These are phyloP conservation scores for Solanum hybrid DNA, from an alignment of 305 asterid species.

Conservation along the genomic window DNA sequence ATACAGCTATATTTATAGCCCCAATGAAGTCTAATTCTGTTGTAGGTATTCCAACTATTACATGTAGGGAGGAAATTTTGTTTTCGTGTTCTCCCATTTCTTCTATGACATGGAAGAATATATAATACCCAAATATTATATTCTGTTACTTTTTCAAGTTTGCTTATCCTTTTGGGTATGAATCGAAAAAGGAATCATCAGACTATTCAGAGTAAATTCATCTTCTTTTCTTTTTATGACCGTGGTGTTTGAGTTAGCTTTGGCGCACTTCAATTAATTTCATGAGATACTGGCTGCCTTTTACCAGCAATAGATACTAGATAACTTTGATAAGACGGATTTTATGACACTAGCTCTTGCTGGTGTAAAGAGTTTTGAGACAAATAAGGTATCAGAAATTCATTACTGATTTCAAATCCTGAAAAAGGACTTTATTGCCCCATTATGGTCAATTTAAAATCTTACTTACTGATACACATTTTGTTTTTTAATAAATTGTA, in stretches of 20 bases:
- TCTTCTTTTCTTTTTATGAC: not conserved
- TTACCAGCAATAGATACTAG: not conserved
- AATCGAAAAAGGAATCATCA: not conserved
- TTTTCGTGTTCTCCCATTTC: not conserved
- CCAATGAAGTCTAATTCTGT: not conserved
- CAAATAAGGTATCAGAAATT: not conserved
- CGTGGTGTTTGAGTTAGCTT: not conserved
- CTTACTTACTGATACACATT: no score
- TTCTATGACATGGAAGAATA: not conserved
- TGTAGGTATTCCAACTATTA: not conserved
- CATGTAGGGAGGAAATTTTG: not conserved
- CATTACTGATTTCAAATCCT: not conserved
- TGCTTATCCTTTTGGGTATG: not conserved
- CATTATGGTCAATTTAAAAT: not conserved
- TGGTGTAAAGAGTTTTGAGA: not conserved
- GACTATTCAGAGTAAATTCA: not conserved
- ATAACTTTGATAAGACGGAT: not conserved
- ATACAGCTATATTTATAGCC: conserved; percentile 64
- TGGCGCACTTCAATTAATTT: not conserved
- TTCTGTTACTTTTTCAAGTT: not conserved
- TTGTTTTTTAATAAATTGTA: not conserved
- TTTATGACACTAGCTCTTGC: not conserved
- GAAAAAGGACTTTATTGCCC: not conserved
- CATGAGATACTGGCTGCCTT: not conserved
- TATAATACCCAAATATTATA: not conserved